These are phyloP conservation scores for Biscutella laevigata DNA, from an alignment of 441 rosid species.

Conservation along the genomic window DNA sequence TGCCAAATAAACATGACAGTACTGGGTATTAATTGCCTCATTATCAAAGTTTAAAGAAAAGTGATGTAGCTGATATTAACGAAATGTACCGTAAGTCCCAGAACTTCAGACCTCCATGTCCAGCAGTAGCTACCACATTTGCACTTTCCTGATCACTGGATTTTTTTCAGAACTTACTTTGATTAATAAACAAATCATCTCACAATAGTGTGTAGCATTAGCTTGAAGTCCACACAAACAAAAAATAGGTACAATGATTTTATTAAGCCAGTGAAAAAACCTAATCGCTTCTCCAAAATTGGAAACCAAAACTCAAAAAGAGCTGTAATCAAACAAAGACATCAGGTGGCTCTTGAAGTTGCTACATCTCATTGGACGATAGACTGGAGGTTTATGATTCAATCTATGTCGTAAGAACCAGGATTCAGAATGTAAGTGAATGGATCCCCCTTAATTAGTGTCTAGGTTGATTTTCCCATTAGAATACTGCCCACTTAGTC, in stretches of 20 bases:
- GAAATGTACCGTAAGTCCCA: slow-evolving; percentile 76
- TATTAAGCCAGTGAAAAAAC: slow-evolving; percentile 5
- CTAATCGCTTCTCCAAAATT: neutral
- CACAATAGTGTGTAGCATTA: neutral
- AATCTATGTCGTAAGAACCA: neutral
- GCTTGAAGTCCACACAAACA: neutral
- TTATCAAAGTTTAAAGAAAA: neutral
- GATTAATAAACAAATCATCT: slow-evolving; percentile 1
- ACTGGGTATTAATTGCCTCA: neutral
- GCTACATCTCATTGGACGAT: neutral
- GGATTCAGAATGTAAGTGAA: neutral
- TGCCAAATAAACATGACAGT: neutral
- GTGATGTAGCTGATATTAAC: neutral
- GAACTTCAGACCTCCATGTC: slow-evolving; percentile 78
- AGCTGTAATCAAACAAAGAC: neutral
- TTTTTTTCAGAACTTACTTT: slow-evolving; percentile 11
- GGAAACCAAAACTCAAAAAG: neutral
- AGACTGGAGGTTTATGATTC: neutral
- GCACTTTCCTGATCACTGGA: slow-evolving; percentile 58
- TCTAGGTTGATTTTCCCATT: neutral
- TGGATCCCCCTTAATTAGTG: neutral
- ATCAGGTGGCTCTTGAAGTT: neutral
- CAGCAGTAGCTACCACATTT: slow-evolving; percentile 71
- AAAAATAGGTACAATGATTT: neutral
- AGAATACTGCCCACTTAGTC: neutral